Evolutionary conservation across 1,139 yeast genomes (phyloP).

Genomic region (Blastobotrys petasosporus): DNA sequence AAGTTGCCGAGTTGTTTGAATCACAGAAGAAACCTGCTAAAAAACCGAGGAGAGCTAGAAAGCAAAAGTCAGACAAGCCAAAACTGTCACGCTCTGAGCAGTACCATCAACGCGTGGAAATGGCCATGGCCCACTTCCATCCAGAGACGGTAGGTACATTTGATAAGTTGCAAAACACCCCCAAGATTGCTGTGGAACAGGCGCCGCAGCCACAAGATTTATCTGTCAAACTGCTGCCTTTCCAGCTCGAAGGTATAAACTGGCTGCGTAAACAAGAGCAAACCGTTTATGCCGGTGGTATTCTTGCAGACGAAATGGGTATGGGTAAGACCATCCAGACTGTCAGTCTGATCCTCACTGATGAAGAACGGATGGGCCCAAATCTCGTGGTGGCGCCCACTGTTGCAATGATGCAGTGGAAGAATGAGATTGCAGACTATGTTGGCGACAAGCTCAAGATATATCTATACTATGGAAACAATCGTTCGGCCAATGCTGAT

Average conservation of each 20-base stretch:
- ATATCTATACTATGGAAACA: constrained; percentile 78
- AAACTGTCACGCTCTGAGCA: constrained; percentile 9
- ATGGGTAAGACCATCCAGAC: constrained; percentile 98
- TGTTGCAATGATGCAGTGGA: constrained; percentile 98
- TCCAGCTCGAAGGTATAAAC: constrained; percentile 86
- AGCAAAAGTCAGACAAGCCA: neutral
- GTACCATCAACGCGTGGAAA: constrained; percentile 37
- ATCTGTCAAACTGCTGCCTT: constrained; percentile 70
- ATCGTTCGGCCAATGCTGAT: constrained; percentile 49
- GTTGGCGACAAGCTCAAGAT: constrained; percentile 65
- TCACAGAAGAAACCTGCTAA: neutral
- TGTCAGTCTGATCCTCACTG: constrained; percentile 75
- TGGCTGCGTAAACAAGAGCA: constrained; percentile 86
- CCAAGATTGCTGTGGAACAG: constrained; percentile 48
- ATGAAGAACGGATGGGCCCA: constrained; percentile 49
- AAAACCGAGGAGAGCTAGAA: neutral
- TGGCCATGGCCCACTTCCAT: constrained; percentile 61
- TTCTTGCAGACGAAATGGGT: constrained; percentile 99
- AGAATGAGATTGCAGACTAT: constrained; percentile 80
- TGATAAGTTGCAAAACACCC: constrained; percentile 50
- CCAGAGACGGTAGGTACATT: constrained; percentile 73
- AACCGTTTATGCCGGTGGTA: constrained; percentile 76
- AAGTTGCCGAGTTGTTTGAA: too few species aligned
- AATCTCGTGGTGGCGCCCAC: constrained; percentile 94
- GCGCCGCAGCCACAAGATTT: constrained; percentile 77